Evolutionary conservation across 345 rosid species (phyloP).

Genomic region (Leavenworthia alabamica): DNA sequence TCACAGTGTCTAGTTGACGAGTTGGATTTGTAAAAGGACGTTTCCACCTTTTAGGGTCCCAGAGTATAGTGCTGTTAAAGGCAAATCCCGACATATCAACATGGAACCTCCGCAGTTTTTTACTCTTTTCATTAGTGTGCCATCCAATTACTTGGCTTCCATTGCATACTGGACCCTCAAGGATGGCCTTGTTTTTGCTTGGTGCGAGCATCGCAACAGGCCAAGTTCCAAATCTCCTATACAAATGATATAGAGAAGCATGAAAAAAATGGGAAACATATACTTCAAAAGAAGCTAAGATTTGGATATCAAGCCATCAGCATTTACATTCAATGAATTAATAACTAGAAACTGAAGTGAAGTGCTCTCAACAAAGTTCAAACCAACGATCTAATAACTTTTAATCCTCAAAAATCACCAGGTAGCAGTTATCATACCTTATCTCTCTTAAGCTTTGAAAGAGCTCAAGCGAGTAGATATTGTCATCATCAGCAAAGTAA

Average conservation of each 20-base stretch:
- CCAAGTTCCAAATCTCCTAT: conserved; percentile 89
- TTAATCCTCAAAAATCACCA: conserved; percentile 1
- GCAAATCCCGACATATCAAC: conserved; percentile 98
- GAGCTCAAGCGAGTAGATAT: conserved; percentile 67
- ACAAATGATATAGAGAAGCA: conserved; percentile 2
- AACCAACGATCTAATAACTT: neutral
- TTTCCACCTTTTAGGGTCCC: conserved; percentile 83
- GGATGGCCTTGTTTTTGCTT: conserved; percentile 77
- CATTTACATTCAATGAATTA: neutral
- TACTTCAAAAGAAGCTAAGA: neutral
- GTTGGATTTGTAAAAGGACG: conserved; percentile 45
- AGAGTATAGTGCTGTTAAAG: conserved; percentile 83
- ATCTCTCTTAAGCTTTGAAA: conserved; percentile 59
- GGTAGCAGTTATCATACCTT: conserved; percentile 31
- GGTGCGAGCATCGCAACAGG: conserved; percentile 92
- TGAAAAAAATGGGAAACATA: neutral
- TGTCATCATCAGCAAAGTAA: conserved; percentile 80
- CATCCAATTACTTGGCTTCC: conserved; percentile 78
- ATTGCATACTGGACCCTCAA: conserved; percentile 88
- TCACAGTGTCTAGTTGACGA: conserved; percentile 70
- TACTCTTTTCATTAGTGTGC: conserved; percentile 96
- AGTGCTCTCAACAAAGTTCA: neutral
- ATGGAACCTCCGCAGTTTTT: conserved; percentile 73
- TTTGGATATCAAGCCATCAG: neutral
- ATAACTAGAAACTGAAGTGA: neutral